Conservation (phyloP, 768 basidiomycete species). For the Gloeopeniophorella convolvens region DNA sequence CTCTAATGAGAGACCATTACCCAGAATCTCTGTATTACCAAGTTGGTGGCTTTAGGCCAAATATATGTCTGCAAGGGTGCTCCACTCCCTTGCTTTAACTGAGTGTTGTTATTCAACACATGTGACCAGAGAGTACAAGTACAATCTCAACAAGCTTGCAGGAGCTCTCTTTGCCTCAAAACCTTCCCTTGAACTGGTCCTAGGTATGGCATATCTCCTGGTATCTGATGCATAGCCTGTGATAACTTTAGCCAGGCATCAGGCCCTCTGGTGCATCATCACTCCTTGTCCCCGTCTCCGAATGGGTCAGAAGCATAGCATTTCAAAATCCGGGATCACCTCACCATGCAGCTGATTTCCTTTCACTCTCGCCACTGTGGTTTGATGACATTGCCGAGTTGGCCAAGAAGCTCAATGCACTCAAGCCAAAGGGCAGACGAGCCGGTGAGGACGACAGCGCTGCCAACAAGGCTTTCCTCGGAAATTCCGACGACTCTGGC, state of each 20-base stretch:
- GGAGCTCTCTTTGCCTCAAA: conserved; percentile 5
- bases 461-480: conserved; percentile 13
- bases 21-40: conserved; percentile 15
- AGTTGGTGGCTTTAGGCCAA: conserved; percentile 19
- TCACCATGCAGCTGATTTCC: conserved; percentile 8
- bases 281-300: conserved; percentile 9
- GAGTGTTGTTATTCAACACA: neutral
- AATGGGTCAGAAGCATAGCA: neutral
- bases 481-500: conserved; percentile 1
- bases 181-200: conserved; percentile 7
- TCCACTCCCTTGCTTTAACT: neutral
- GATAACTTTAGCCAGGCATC: conserved; percentile 8
- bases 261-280: conserved; percentile 16
- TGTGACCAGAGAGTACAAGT: conserved; percentile 4
- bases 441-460: conserved; percentile 12
- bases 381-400: conserved; percentile 5
- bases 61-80: conserved; percentile 13
- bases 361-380: conserved; percentile 20
- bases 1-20: conserved; percentile 8
- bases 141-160: conserved; percentile 9
- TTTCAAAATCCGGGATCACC: conserved; percentile 1
- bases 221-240: neutral
- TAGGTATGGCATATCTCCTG: conserved; percentile 8
- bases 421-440: conserved; percentile 11
- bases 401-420: conserved; percentile 7